Evolutionary conservation across 805 yeast species (phyloP), one percentile per base, ranked within the genome.

Genomic region (Saturnispora bothae): DNA sequence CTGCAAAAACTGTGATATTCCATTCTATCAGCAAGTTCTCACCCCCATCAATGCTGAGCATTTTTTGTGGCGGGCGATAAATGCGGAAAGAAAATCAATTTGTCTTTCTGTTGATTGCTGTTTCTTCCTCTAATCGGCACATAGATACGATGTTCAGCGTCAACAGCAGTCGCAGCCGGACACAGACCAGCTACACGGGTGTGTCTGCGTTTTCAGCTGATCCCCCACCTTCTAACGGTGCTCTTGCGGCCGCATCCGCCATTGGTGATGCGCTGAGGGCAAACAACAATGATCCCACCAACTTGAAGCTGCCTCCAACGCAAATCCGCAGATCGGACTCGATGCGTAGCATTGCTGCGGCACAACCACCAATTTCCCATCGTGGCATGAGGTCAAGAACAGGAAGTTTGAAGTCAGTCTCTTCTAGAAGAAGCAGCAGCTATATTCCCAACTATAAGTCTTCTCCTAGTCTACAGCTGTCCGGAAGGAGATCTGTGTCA

Each of bases 241-340:
- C 83, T 1, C 47, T 76, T 19, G 83, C 81, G 5, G 83, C 83
- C 19, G 82, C 82, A 3, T 57, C 71, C 6, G 73, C 73, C 3
- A 66, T 71, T 42, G 77, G 77, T 2, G 57, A 59, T 36, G 73
- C 76, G 1, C 42, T 70, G 37, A 63, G 60, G 46, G 58, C 66
- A 43, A 56, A 54, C 33, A 50, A 52, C 39, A 50, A 56, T 35
- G 45, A 50, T 23, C 43, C 59, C 47, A 41, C 44, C 45, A 48
- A 54, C 50, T 33, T 63, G 52, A 46, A 50, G 46, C 30, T 62
- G 29, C 64, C 54, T 22, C 55, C 46, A 42, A 54, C 46, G 36
- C 56, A 49, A 13, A 37, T 34, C 48, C 45, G 36, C 50, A 23
- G 59, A 50, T 19, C 50, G 31, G 18, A 56, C 51, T 22, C 57